phyloP scores from a whole-genome alignment of 2,329 filamentous ascomycete species.

The Aspergillus sp. region DNA sequence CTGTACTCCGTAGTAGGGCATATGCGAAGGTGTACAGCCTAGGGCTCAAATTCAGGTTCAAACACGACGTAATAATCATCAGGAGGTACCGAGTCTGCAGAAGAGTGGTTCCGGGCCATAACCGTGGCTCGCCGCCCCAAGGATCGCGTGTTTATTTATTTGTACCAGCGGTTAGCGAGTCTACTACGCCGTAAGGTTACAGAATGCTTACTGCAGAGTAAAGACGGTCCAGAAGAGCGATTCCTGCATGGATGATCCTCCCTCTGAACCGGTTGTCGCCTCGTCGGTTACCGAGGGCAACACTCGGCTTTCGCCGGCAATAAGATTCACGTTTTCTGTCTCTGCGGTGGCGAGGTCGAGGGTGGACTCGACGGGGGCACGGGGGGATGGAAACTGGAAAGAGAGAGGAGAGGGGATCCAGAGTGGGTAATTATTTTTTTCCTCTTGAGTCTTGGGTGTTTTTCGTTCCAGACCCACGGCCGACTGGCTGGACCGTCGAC shows the following conservation, averaged over 20 bases:
- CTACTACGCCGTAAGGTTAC: background rate
- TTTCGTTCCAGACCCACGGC: background rate
- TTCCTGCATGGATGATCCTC: background rate
- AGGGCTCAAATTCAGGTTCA: background rate
- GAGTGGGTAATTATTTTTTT: background rate
- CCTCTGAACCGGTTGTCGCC: background rate
- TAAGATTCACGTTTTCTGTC: background rate
- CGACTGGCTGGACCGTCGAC: background rate
- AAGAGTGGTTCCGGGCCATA: slow-evolving; percentile 10
- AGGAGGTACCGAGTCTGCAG: background rate
- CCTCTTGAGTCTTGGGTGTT: background rate
- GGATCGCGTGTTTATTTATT: slow-evolving; percentile 18
- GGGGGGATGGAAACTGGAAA: background rate
- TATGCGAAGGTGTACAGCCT: too few relatives aligned
- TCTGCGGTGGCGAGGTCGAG: background rate
- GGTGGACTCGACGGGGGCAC: slow-evolving; percentile 1
- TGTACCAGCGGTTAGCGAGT: background rate
- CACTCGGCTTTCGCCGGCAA: background rate
- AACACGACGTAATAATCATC: background rate
- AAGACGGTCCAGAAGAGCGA: background rate
- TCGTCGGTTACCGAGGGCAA: background rate
- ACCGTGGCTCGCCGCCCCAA: slow-evolving; percentile 15
- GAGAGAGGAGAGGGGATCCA: background rate
- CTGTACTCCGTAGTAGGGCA: too few relatives aligned
- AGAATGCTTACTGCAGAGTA: too few relatives aligned